A percentile compares a stretch with the other conserved stretches of the same genome.
These are phyloP conservation scores for Calonectria hongkongensis DNA, from an alignment of 2,329 filamentous ascomycete species.

Conservation along the genomic window DNA sequence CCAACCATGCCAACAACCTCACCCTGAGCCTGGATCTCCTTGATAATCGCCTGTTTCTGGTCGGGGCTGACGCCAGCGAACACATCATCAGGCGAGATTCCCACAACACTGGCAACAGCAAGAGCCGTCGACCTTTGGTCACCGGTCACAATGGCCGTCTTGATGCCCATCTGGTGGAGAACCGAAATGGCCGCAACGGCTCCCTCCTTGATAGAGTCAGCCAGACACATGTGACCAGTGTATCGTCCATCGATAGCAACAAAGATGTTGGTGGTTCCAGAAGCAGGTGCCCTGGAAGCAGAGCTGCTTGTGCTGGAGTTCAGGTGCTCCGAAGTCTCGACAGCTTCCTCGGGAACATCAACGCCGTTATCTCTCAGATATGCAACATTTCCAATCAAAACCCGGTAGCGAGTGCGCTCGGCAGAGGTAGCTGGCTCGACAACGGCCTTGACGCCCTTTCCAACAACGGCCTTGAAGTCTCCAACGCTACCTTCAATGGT, in stretches of 20 bases:
- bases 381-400: conserved; percentile 88
- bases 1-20: conserved; percentile 96
- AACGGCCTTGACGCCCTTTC: conserved; percentile 87
- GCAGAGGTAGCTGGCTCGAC: conserved; percentile 84
- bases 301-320: conserved; percentile 66
- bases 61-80: conserved; percentile 92
- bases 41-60: conserved; percentile 92
- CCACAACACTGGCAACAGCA: conserved; percentile 87
- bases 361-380: conserved; percentile 85
- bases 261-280: conserved; percentile 93
- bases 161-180: conserved; percentile 88
- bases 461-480: conserved; percentile 88
- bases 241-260: conserved; percentile 90
- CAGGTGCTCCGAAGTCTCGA: conserved; percentile 77
- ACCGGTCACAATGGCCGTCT: conserved; percentile 93
- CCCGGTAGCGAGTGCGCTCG: conserved; percentile 83
- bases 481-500: conserved; percentile 88
- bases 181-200: conserved; percentile 88
- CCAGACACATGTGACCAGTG: conserved; percentile 87
- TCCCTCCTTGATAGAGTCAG: conserved; percentile 93
- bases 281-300: conserved; percentile 61
- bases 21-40: conserved; percentile 82
- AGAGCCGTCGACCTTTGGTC: conserved; percentile 91
- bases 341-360: conserved; percentile 76
- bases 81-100: conserved; percentile 85